These are phyloP conservation scores for Starmerella roubikii DNA, from an alignment of 805 yeast species.

Conservation along the genomic window DNA sequence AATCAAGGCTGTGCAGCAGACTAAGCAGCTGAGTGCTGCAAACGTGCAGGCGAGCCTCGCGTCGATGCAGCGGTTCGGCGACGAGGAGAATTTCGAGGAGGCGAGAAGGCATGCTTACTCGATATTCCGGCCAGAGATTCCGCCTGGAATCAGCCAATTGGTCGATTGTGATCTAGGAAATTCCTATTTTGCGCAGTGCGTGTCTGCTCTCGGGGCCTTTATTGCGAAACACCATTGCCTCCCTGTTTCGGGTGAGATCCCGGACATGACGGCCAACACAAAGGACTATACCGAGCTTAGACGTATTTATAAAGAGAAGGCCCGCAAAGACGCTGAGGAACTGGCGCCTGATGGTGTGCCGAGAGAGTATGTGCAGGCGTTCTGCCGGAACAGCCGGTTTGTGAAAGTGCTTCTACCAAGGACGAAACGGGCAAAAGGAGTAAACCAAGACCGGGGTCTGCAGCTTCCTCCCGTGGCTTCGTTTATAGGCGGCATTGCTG, in stretches of 20 bases:
- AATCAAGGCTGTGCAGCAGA: constrained; percentile 37
- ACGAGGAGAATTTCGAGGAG: constrained; percentile 40
- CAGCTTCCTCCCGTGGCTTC: constrained; percentile 50
- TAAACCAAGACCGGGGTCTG: background rate
- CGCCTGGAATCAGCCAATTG: constrained; percentile 11
- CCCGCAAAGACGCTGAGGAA: constrained; percentile 34
- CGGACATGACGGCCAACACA: constrained; percentile 82
- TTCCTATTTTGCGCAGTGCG: constrained; percentile 45
- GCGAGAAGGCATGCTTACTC: constrained; percentile 36
- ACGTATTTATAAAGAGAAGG: constrained; percentile 42
- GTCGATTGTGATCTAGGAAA: background rate
- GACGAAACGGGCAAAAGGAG: too few species aligned
- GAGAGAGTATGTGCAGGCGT: constrained; percentile 29
- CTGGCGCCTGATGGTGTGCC: constrained; percentile 24
- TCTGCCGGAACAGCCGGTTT: constrained; percentile 44
- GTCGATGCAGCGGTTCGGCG: constrained; percentile 28
- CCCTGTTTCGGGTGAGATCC: constrained; percentile 56
- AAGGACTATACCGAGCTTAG: constrained; percentile 45
- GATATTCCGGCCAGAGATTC: constrained; percentile 26
- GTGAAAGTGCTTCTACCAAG: constrained; percentile 7
- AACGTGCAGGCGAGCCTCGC: constrained; percentile 27
- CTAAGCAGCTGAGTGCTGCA: constrained; percentile 31
- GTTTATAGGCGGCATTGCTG: constrained; percentile 69
- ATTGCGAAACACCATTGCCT: constrained; percentile 25
- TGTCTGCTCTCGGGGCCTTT: constrained; percentile 41